Percentiles rank a stretch among this genome's conserved stretches.
Evolutionary conservation across 805 yeast genomes (phyloP).

Genomic region (Suhomyces kilbournensis): DNA sequence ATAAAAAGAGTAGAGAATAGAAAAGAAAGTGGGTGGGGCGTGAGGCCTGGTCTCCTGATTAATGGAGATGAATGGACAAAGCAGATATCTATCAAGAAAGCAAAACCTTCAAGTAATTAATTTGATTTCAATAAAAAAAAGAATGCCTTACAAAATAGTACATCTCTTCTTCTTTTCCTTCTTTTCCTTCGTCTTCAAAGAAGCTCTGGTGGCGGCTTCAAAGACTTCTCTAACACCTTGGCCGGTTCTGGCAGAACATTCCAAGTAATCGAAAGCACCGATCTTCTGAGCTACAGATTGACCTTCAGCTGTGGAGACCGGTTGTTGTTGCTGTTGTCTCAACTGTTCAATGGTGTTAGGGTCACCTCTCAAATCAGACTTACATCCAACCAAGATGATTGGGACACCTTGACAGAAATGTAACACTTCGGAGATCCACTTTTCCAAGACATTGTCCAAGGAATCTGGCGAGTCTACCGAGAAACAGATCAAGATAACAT

Average conservation of each 20-base stretch:
- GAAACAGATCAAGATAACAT: slow-evolving; percentile 38
- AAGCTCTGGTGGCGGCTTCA: slow-evolving; percentile 29
- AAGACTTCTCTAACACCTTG: slow-evolving; percentile 30
- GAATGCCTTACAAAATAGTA: slow-evolving; percentile 20
- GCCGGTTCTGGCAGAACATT: slow-evolving; percentile 35
- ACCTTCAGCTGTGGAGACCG: slow-evolving; percentile 23
- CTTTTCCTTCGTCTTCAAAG: slow-evolving; percentile 28
- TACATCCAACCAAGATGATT: slow-evolving; percentile 35
- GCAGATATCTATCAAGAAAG: slow-evolving; percentile 1
- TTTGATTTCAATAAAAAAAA: neutral
- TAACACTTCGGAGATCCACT: slow-evolving; percentile 44
- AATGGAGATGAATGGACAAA: neutral
- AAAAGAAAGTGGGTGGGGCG: neutral
- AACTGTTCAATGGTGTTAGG: slow-evolving; percentile 24
- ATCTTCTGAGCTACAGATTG: slow-evolving; percentile 26
- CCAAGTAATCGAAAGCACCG: slow-evolving; percentile 32
- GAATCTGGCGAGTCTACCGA: slow-evolving; percentile 30
- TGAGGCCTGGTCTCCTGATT: neutral
- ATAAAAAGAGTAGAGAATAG: slow-evolving; percentile 1
- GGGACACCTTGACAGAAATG: slow-evolving; percentile 37
- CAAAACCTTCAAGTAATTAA: neutral
- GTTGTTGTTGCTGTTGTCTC: slow-evolving; percentile 23
- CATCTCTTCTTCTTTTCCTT: slow-evolving; percentile 30
- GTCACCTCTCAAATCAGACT: slow-evolving; percentile 33
- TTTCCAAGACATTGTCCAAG: slow-evolving; percentile 32